phyloP scores from a whole-genome alignment of 768 basidiomycete genomes.

The Boletus subcaerulescens region DNA sequence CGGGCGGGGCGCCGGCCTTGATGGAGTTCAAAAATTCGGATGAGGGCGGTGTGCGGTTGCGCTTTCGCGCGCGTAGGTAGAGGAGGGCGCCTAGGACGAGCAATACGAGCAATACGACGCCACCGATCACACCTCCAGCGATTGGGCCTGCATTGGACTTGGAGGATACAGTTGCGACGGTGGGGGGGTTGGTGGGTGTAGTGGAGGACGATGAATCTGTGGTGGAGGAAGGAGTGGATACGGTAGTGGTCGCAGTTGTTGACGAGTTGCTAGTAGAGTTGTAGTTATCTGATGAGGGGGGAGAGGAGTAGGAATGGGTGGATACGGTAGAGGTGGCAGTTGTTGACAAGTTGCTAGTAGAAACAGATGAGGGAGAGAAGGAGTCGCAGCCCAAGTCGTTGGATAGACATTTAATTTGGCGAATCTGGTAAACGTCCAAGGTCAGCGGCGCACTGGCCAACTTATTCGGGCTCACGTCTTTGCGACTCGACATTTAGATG shows the following conservation, averaged over 20 bases:
- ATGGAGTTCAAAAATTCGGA: constrained; percentile 49
- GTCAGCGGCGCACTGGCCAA: constrained; percentile 1
- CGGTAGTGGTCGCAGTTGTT: too few species aligned
- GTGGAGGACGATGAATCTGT: not conserved
- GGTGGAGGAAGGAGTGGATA: too few species aligned
- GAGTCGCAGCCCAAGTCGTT: too few species aligned
- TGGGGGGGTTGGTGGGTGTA: not conserved
- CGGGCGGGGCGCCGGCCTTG: constrained; percentile 19
- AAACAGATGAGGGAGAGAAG: too few species aligned
- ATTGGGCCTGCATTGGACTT: constrained; percentile 41
- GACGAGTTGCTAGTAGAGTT: too few species aligned
- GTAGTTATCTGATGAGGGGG: too few species aligned
- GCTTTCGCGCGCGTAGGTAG: constrained; percentile 39
- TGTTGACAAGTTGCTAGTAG: too few species aligned
- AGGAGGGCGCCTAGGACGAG: constrained; percentile 36
- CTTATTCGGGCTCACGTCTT: constrained; percentile 1
- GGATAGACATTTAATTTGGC: not conserved
- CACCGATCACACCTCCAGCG: constrained; percentile 54
- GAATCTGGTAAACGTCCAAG: not conserved
- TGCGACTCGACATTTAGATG: constrained; percentile 2
- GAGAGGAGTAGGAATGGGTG: too few species aligned
- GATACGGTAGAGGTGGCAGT: too few species aligned
- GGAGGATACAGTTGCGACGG: constrained; percentile 11
- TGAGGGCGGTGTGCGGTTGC: constrained; percentile 51
- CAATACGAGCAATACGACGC: constrained; percentile 38